A percentile compares a stretch with the other conserved stretches of the same genome.
Evolutionary conservation across 2,329 filamentous ascomycete genomes (phyloP).

Genomic region (Calonectria multiphialidica): DNA sequence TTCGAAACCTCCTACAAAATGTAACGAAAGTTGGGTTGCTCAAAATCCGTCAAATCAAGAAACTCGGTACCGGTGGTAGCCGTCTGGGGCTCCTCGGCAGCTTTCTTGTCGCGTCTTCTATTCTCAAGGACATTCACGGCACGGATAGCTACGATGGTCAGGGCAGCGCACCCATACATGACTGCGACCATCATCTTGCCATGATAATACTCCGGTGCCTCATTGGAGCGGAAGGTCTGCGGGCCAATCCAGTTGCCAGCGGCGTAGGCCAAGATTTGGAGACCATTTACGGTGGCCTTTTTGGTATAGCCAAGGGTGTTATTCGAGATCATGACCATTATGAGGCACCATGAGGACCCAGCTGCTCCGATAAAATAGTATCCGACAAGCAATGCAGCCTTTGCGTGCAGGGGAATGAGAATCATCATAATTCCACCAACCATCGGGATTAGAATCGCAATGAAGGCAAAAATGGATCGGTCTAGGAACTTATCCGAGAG

Average conservation of each 20-base stretch:
- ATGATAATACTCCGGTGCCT: conserved; percentile 38
- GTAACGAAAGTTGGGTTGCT: conserved; percentile 39
- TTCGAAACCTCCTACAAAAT: conserved; percentile 25
- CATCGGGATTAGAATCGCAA: conserved; percentile 44
- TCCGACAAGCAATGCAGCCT: conserved; percentile 37
- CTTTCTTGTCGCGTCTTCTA: conserved; percentile 41
- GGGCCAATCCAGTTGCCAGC: conserved; percentile 41
- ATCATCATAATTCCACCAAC: conserved; percentile 45
- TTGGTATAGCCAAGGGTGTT: conserved; percentile 46
- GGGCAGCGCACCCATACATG: conserved; percentile 35
- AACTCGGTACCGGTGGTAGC: conserved; percentile 32
- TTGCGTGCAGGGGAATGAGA: conserved; percentile 33
- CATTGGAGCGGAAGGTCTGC: conserved; percentile 39
- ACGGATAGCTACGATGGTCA: conserved; percentile 29
- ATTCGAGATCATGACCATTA: conserved; percentile 45
- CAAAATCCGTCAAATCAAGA: conserved; percentile 40
- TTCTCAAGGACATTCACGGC: conserved; percentile 42
- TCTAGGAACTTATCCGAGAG: conserved; percentile 42
- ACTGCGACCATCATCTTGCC: conserved; percentile 42
- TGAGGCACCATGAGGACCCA: conserved; percentile 41
- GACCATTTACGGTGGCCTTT: conserved; percentile 42
- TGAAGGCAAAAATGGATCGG: conserved; percentile 38
- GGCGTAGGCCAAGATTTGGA: conserved; percentile 36
- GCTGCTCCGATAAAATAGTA: conserved; percentile 42
- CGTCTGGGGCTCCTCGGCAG: conserved; percentile 25